Evolutionary conservation across 2,329 filamentous ascomycete species (phyloP).

Genomic region (Aspergillus glaucus): DNA sequence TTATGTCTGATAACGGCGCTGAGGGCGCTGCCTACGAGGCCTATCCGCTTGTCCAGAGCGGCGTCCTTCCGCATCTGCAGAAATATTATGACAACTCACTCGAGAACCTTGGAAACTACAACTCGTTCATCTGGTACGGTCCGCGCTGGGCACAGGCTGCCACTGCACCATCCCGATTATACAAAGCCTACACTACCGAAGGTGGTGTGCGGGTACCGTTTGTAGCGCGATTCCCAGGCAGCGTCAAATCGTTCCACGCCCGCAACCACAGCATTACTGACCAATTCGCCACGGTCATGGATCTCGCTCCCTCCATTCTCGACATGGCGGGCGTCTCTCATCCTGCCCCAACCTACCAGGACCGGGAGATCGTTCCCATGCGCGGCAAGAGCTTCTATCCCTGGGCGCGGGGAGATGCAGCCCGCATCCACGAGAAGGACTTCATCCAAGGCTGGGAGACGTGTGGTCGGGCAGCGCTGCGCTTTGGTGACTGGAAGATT

Average conservation of each 20-base stretch:
- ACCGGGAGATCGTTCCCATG: constrained; percentile 47
- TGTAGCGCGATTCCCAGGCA: constrained; percentile 40
- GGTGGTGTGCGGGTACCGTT: constrained; percentile 51
- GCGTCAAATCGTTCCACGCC: constrained; percentile 7
- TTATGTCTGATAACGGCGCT: constrained; percentile 59
- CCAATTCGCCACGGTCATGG: constrained; percentile 50
- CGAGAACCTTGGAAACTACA: constrained; percentile 52
- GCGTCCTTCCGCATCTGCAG: constrained; percentile 49
- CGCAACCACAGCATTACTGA: constrained; percentile 40
- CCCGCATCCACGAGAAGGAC: constrained; percentile 45
- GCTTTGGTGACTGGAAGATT: constrained; percentile 53
- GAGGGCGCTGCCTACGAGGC: constrained; percentile 56
- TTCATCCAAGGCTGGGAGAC: constrained; percentile 54
- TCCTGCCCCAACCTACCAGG: constrained; percentile 48
- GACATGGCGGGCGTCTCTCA: constrained; percentile 41
- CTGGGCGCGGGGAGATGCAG: constrained; percentile 30
- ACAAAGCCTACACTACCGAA: constrained; percentile 46
- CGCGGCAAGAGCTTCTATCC: constrained; percentile 44
- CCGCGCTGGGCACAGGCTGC: constrained; percentile 51
- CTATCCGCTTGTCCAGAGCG: constrained; percentile 50
- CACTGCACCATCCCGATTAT: constrained; percentile 45
- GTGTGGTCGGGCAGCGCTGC: constrained; percentile 49
- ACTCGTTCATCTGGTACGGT: constrained; percentile 58
- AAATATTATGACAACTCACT: constrained; percentile 55
- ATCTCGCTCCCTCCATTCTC: constrained; percentile 43